A percentile compares a stretch with the other conserved stretches of the same genome.
These are phyloP conservation scores for Adansonia madagascariensis DNA, from an alignment of 441 rosid genomes.

Conservation along the genomic window DNA sequence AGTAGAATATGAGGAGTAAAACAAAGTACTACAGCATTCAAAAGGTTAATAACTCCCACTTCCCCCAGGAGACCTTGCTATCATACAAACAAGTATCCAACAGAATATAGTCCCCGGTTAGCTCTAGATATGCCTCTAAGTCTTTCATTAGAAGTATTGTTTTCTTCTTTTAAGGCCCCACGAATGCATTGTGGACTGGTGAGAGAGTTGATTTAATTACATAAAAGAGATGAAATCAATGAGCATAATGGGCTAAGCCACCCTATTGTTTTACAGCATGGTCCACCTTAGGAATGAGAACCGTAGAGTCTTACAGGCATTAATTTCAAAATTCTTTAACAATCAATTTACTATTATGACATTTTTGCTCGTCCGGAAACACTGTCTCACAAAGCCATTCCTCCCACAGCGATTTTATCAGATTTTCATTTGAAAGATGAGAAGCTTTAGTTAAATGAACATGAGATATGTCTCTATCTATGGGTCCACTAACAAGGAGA, in stretches of 20 bases:
- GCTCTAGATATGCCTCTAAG: neutral
- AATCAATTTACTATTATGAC: neutral
- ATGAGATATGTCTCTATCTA: neutral
- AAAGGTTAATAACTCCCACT: neutral
- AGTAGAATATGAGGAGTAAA: neutral
- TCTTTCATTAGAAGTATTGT: neutral
- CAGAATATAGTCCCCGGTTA: neutral
- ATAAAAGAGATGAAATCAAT: neutral
- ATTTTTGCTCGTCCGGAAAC: slow-evolving; percentile 1
- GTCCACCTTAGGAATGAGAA: neutral
- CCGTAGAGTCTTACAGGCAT: neutral
- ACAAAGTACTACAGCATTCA: neutral
- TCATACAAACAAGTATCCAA: neutral
- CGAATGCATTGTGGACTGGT: neutral
- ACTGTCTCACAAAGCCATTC: neutral
- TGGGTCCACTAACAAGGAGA: slow-evolving; percentile 7
- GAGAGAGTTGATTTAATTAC: neutral
- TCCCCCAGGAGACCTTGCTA: neutral
- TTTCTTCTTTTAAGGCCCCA: neutral
- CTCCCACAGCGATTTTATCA: neutral
- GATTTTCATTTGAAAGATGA: neutral
- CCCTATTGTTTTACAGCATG: neutral
- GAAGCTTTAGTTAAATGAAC: slow-evolving; percentile 1
- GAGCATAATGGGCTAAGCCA: slow-evolving; percentile 2
- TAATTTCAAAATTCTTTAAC: neutral